Evolutionary conservation across 2,329 filamentous ascomycete species (phyloP), one percentile per base, ranked within the genome.

Genomic region (Colletotrichum sp.): DNA sequence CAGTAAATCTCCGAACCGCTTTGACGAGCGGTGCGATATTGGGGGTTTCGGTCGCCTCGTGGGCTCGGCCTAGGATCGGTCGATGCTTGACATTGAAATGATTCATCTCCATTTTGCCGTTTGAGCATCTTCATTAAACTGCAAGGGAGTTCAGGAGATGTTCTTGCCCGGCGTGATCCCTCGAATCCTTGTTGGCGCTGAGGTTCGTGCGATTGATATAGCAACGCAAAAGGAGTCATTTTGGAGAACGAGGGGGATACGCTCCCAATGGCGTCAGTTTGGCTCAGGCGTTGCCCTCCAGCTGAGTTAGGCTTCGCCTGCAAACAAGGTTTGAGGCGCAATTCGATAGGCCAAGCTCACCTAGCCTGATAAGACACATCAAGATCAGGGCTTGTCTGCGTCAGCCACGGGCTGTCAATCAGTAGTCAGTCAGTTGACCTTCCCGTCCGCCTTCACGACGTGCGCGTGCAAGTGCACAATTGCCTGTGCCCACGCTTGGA

Each of bases 201-300:
- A 75, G 66, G 75, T 66, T 77, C 67, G 71, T 75, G 70, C 73
- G 73, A 76, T 77, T 75, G 75, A 75, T 77, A 67, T 64, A 75
- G 75, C 71, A 71, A 75, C 75, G 75, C 26, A 65, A 65, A 69
- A 73, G 44, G 57, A 77, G 65, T 71, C 44, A 75, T 76, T 44
- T 73, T 69, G 57, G 16, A 69, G 57, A 59, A 64, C 64, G 39
- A 34, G 49, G 30, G 60, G 30, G 52, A 52, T 21, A 24, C 21
- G 34, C 39, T 76, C 32, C 21, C 57, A 26, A 68, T 67, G 36
- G 62, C 57, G 57, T 26, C 65, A 69, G 39, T n/a, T 65, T 24
- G 72, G 21, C 34, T 59, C 16, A 49, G 67, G 39, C 67, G n/a
- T 26, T 26, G n/a, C 36, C 28, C 16, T 39, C 62, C 62, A 44